Evolutionary conservation across 73 alveolate species (phyloP), one percentile per base, ranked within the genome.

Genomic region (Tetrahymena malaccensis): DNA sequence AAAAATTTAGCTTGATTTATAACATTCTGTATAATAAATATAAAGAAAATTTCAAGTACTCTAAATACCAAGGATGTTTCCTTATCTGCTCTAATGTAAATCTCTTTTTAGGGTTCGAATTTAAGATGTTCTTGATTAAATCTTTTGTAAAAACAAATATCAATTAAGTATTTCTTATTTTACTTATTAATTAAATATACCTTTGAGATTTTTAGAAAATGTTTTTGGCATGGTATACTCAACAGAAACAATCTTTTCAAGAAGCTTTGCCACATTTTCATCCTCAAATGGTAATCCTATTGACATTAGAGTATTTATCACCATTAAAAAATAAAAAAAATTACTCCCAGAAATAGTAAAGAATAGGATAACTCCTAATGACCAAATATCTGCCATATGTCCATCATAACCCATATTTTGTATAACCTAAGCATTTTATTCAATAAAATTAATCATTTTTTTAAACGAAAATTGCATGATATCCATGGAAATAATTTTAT

Each of bases 301-400:
- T 6, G 25, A 0, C 11, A 19, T 17, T n/a, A 70, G 7, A 70
- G 25, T 70, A 70, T 70, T 27, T 22, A 27, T 31, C 0, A 70
- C 1, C 8, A 70, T 11, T n/a, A 1, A 70, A 70, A 10, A 27
- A n/a, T 70, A 70, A 1, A 3, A 70, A n/a, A 70, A 37, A 34
- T 58, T 85, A 94, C 97, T 84, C 94, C 97, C 97, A 43, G 97
- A 94, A 94, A 85, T 93, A 19, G 95, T 43, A 38, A 94, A 93
- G 85, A 55, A 96, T 43, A 96, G 85, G 56, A 96, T 96, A 35
- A 96, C 97, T 37, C 97, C 97, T 34, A 93, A 55, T 27, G 96
- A 96, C 97, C 97, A 96, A 35, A 96, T 96, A 85, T 96, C 97
- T 84, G 97, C 97, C 94, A 85, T 94, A 94, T 96, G 97, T 13